Conservation (phyloP, 2,329 filamentous ascomycete genomes). For the Drechslera avenae region DNA sequence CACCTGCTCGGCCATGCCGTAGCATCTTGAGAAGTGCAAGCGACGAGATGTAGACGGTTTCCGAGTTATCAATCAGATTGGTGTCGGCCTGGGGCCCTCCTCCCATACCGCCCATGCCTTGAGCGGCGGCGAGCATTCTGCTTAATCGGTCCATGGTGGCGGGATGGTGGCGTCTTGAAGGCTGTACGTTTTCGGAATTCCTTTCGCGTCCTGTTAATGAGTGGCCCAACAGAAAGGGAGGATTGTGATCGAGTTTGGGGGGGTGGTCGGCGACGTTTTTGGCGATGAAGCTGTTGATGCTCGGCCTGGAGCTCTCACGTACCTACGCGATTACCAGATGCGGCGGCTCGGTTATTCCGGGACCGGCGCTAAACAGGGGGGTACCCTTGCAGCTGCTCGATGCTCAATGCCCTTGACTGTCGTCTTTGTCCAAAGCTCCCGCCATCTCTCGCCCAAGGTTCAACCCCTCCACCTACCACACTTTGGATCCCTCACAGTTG, state of each 20-base stretch:
- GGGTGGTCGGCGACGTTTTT: slow-evolving; percentile 16
- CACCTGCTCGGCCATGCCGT: slow-evolving; percentile 93
- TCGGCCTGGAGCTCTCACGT: slow-evolving; percentile 19
- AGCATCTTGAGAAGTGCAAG: slow-evolving; percentile 98
- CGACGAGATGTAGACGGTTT: slow-evolving; percentile 99
- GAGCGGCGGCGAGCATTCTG: slow-evolving; percentile 79
- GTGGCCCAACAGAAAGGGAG: background rate
- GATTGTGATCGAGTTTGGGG: background rate
- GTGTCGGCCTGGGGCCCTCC: slow-evolving; percentile 66
- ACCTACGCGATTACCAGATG: slow-evolving; percentile 18
- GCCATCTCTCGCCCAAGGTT: slow-evolving; percentile 8
- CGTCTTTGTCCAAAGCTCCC: slow-evolving; percentile 19
- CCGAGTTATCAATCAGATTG: slow-evolving; percentile 95
- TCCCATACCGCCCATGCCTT: slow-evolving; percentile 69
- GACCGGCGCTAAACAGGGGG: slow-evolving; percentile 14
- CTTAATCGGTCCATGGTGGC: slow-evolving; percentile 84
- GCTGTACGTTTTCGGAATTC: background rate
- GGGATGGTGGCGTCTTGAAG: background rate
- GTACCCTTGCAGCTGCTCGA: slow-evolving; percentile 15
- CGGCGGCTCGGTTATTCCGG: slow-evolving; percentile 18
- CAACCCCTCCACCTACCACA: slow-evolving; percentile 6
- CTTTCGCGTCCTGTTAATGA: background rate
- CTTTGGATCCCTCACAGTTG: background rate
- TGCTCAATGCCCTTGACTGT: slow-evolving; percentile 11
- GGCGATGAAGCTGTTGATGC: slow-evolving; percentile 19